Base-by-base conservation (phyloP, 441 rosid species). In the Lepidium campestre region DNA sequence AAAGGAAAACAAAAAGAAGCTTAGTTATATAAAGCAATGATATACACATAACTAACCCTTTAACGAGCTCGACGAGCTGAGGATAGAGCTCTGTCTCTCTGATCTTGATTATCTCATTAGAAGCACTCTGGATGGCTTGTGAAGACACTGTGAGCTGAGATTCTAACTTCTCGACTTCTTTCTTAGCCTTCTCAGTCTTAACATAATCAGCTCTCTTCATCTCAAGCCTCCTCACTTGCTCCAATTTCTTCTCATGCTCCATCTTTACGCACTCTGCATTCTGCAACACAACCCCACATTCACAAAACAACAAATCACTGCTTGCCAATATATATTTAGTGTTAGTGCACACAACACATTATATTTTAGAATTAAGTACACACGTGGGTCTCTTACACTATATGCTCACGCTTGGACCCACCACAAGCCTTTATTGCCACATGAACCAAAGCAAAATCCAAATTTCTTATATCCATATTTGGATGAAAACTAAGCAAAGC, bases 81-180 rank as follows among this genome's bases (percentile, higher is more conserved):
- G 98, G 95, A 61, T 82, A 89, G 10, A 93, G 93, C 74, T 90
- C 85, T 0, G 85, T 80, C 57, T 93, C 96, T 57, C 98, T 83
- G 55, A 93, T 66, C 69, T 85, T 90, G 78, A 86, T 70, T 71
- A 93, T 93, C 80, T 93, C 98, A 14, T 83, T 65, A 44, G 97
- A 90, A 6, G 90, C 86, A 15, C 93, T 79, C 44, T 86, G 91
- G 49, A 90, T 89, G 27, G 95, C 96, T 56, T 86, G 96, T 5
- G 91, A 67, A 66, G 96, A 85, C 11, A 90, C 98, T 58, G 82
- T 73, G 83, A 93, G 79, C 71, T 82, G 93, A 36, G 98, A 93
- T 72, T 90, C 96, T 32, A 89, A 74, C 74, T 83, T 90, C 68
- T 93, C 98, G 0, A 89, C 90, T 20, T 89, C 91, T 72, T 87